Percentiles rank a stretch among this genome's conserved stretches.
Evolutionary conservation across 2,329 filamentous ascomycete species (phyloP).

Genomic region (Akanthomyces dipterigenus): DNA sequence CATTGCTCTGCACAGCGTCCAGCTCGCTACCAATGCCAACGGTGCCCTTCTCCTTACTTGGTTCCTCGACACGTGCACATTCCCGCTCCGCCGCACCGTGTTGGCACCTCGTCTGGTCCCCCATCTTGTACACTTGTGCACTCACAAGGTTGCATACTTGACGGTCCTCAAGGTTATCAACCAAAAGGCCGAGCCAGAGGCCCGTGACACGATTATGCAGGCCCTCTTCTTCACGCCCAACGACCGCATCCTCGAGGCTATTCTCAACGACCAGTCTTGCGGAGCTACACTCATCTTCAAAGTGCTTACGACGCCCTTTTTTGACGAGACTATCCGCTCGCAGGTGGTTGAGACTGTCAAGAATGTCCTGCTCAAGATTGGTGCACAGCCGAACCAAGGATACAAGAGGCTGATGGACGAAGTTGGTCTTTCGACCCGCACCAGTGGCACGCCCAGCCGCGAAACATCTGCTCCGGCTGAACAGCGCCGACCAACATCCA

Average conservation of each 20-base stretch:
- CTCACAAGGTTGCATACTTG: constrained; percentile 95
- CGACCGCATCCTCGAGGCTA: constrained; percentile 81
- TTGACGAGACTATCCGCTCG: constrained; percentile 81
- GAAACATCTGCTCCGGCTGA: constrained; percentile 36
- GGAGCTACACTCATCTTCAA: constrained; percentile 98
- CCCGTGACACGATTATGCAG: constrained; percentile 80
- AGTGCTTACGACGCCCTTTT: constrained; percentile 93
- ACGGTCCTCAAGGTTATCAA: constrained; percentile 98
- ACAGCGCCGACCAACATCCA: constrained; percentile 40
- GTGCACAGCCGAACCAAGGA: constrained; percentile 87
- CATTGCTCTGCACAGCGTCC: constrained; percentile 94
- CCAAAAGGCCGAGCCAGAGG: constrained; percentile 89
- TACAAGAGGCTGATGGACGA: constrained; percentile 99
- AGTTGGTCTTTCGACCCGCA: constrained; percentile 75
- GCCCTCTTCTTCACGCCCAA: constrained; percentile 88
- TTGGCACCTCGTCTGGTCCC: constrained; percentile 87
- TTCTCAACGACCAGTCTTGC: constrained; percentile 83
- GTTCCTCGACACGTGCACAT: constrained; percentile 97
- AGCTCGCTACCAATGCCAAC: constrained; percentile 92
- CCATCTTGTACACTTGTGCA: constrained; percentile 90
- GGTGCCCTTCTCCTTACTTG: constrained; percentile 90
- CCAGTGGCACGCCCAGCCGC: constrained; percentile 32
- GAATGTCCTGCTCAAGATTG: constrained; percentile 79
- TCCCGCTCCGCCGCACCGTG: constrained; percentile 84
- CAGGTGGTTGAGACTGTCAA: constrained; percentile 92